Evolutionary conservation across 164 flowering plant genomes (phyloP).

Genomic region (Stephania yunnanensis): DNA sequence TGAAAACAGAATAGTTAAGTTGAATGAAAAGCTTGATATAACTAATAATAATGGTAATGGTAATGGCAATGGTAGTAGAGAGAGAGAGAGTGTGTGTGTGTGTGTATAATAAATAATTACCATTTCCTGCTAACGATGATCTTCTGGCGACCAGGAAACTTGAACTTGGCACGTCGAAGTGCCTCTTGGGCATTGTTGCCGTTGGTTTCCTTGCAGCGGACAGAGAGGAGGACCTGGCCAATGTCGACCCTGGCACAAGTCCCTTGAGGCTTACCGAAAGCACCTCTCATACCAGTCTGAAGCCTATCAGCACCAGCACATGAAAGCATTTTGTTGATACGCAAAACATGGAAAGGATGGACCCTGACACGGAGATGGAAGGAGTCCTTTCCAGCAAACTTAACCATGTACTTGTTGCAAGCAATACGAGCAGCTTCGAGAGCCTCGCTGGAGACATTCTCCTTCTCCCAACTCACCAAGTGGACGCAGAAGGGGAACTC

Average conservation of each 20-base stretch:
- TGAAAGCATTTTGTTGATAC: constrained; percentile 69
- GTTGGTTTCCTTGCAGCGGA: constrained; percentile 55
- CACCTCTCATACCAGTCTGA: constrained; percentile 70
- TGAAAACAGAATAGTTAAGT: constrained; percentile 9
- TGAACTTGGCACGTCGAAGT: constrained; percentile 59
- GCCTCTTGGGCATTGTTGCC: constrained; percentile 55
- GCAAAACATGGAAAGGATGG: constrained; percentile 62
- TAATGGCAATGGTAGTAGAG: no score
- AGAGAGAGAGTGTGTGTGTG: no score
- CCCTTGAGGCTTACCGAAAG: constrained; percentile 60
- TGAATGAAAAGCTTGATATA: no score
- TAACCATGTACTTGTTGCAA: constrained; percentile 64
- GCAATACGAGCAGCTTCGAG: constrained; percentile 64
- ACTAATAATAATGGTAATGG: no score
- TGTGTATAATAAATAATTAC: constrained; percentile 12
- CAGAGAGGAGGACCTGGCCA: constrained; percentile 62
- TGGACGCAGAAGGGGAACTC: constrained; percentile 68
- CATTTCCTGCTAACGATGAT: constrained; percentile 61
- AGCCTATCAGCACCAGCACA: constrained; percentile 77
- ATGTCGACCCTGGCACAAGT: constrained; percentile 54
- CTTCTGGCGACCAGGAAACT: constrained; percentile 66
- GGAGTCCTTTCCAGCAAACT: constrained; percentile 62
- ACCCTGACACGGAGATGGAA: constrained; percentile 61
- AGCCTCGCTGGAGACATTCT: constrained; percentile 63
- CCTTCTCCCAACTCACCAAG: constrained; percentile 63